phyloP scores from a whole-genome alignment of 169 alveolate species.

The Plasmodium adleri region DNA sequence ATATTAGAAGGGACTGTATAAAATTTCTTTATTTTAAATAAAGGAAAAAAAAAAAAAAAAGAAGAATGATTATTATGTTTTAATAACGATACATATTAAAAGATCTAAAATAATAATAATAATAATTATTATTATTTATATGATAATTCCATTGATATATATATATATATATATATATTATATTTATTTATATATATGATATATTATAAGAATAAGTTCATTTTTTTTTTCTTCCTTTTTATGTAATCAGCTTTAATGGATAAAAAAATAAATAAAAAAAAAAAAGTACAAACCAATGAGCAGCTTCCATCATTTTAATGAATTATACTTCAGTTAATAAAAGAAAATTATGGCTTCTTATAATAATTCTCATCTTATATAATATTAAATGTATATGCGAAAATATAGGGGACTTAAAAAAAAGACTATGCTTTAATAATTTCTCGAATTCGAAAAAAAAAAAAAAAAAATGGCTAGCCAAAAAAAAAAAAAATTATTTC shows the following conservation, averaged over 20 bases:
- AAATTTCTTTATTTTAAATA: too few species aligned
- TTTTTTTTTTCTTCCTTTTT: too few species aligned
- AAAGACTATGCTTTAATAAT: conserved; percentile 11
- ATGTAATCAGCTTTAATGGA: not conserved
- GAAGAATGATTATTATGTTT: too few species aligned
- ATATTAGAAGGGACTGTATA: too few species aligned
- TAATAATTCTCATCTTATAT: conserved; percentile 14
- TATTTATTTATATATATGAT: too few species aligned
- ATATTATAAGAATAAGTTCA: too few species aligned
- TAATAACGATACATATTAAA: too few species aligned
- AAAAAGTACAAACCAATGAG: not conserved
- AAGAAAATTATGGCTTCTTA: conserved; percentile 16
- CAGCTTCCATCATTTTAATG: conserved; percentile 20
- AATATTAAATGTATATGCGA: conserved; percentile 19
- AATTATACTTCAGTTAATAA: conserved; percentile 2
- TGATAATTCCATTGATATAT: too few species aligned
- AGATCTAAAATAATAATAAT: too few species aligned
- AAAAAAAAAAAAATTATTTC: conserved; percentile 2
- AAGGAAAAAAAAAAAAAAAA: too few species aligned
- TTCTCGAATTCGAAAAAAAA: not conserved
- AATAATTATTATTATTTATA: too few species aligned
- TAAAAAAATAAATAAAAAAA: not conserved
- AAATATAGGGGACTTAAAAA: conserved; percentile 2
- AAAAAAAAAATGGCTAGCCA: not conserved
- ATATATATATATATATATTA: too few species aligned